Evolutionary conservation across 169 alveolate species (phyloP).

Genomic region (Neospora caninum): DNA sequence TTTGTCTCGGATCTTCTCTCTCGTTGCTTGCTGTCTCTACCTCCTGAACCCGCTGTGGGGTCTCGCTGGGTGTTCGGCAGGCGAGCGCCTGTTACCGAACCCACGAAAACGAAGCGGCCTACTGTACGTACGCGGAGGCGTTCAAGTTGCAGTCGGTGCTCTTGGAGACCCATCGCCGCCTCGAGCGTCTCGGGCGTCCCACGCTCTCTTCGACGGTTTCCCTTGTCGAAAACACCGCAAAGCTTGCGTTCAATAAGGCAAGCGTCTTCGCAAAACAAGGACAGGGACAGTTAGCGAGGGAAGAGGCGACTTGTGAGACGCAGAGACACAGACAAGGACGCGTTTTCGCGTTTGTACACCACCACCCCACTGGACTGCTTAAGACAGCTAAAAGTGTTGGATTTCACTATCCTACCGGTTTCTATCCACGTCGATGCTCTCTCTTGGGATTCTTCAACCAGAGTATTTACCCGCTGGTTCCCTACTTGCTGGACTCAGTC

Average conservation of each 20-base stretch:
- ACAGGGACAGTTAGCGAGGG: too few relatives aligned
- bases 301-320: too few relatives aligned
- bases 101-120: constrained; percentile 61
- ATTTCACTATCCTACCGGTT: too few relatives aligned
- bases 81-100: constrained; percentile 61
- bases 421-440: too few relatives aligned
- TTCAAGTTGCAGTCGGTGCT: constrained; percentile 58
- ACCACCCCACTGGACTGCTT: too few relatives aligned
- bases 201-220: constrained; percentile 42
- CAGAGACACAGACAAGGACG: too few relatives aligned
- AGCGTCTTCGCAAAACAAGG: not conserved
- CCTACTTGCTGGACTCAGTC: too few relatives aligned
- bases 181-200: constrained; percentile 45
- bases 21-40: not conserved
- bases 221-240: constrained; percentile 63
- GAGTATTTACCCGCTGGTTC: too few relatives aligned
- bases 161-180: constrained; percentile 60
- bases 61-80: not conserved
- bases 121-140: constrained; percentile 56
- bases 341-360: too few relatives aligned
- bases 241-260: constrained; percentile 65
- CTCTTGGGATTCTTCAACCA: too few relatives aligned
- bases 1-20: not conserved
- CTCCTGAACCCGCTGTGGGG: not conserved
- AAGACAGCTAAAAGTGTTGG: too few relatives aligned